These are phyloP conservation scores for Saccharomycopsis synnaedendra DNA, from an alignment of 805 yeast genomes.

Conservation along the genomic window DNA sequence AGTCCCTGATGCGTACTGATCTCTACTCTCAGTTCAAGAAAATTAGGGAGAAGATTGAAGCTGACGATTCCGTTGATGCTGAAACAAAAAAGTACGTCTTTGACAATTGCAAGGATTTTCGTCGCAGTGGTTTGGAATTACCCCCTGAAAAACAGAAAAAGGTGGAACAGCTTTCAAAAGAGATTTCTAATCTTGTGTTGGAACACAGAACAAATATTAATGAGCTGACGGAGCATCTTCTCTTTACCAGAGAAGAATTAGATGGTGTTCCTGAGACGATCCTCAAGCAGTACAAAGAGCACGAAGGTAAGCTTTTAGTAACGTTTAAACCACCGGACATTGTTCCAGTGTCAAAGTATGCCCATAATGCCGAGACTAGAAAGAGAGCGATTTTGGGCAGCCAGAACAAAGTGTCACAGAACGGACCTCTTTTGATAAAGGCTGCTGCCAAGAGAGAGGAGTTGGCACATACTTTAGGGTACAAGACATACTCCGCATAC, in stretches of 20 bases:
- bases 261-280: slow-evolving; percentile 60
- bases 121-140: slow-evolving; percentile 59
- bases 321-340: slow-evolving; percentile 76
- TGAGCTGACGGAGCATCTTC: slow-evolving; percentile 51
- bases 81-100: slow-evolving; percentile 48
- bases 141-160: slow-evolving; percentile 40
- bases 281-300: slow-evolving; percentile 15
- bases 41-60: slow-evolving; percentile 28
- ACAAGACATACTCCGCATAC: slow-evolving; percentile 54
- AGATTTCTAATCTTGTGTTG: slow-evolving; percentile 41
- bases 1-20: slow-evolving; percentile 52
- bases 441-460: slow-evolving; percentile 52
- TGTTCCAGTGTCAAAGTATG: slow-evolving; percentile 63
- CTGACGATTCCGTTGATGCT: slow-evolving; percentile 27
- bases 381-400: slow-evolving; percentile 52
- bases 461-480: slow-evolving; percentile 54
- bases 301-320: slow-evolving; percentile 36
- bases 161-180: slow-evolving; percentile 46
- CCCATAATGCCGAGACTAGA: slow-evolving; percentile 52
- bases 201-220: slow-evolving; percentile 55
- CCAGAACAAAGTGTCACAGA: slow-evolving; percentile 52
- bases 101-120: slow-evolving; percentile 32
- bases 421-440: slow-evolving; percentile 46
- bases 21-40: slow-evolving; percentile 46
- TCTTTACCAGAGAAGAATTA: slow-evolving; percentile 53